Base-by-base conservation (phyloP, 2,329 filamentous ascomycete genomes). In the Penicillium sp. region DNA sequence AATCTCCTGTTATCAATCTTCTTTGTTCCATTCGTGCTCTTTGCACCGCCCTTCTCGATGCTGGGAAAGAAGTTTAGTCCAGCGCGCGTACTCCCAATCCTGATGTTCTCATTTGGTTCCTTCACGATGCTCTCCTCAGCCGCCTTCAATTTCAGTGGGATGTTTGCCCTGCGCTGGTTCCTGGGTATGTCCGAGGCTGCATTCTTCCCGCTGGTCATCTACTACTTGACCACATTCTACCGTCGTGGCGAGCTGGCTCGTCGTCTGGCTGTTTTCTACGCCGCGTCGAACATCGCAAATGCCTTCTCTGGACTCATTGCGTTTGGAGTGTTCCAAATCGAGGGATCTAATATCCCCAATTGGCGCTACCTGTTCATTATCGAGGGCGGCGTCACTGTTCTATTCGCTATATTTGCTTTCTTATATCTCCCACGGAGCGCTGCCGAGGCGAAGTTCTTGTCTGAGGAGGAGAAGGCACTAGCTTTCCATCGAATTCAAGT, bases 401-500 rank as follows among this genome's bases (percentile, higher is more conserved):
- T 80, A 44, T 81, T 82, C 57, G 72, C 83, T 13, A 57, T 78
- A 48, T 81, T 88, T 57, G 82, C 83, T 1, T 86, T 77, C 65
- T 82, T 78, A 69, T 87, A 85, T 59, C 76, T 90, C 1, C 86
- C 86, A 0, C 73, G 68, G 48, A 83, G 77, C 41, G 82, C 83
- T 0, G 75, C 78, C 32, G 76, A 82, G 54, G 84, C 84, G 1
- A 73, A 66, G 1, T 89, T 89, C 60, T 73, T 89, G 19, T 81
- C 67, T 49, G 73, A 78, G 2, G 79, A 82, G 2, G 84, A 90
- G 64, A 84, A 81, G 60, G 72, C 74, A 8, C 75, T 89, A 0
- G 86, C 85, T 3, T 83, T 81, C 60, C 79, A 82, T 60, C 82
- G 86, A n/a, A 85, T 89, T 54, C 83, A 85, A 54, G 77, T 87